A percentile compares a stretch with the other conserved stretches of the same genome.
Conservation (phyloP, 78 protist genomes). For the Cavenderia fasciculata region DNA sequence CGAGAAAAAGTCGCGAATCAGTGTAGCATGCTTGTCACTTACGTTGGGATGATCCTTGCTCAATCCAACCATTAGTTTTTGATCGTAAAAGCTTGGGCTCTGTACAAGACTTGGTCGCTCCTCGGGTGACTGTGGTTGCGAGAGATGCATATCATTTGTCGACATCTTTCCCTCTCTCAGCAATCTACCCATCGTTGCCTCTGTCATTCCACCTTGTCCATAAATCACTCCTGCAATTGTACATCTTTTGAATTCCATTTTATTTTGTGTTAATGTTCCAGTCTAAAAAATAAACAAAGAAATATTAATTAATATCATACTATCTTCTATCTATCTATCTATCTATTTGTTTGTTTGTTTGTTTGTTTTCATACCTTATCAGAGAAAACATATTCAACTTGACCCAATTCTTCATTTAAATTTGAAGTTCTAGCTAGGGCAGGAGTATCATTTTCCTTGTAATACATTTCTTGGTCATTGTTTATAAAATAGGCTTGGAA, state of each 20-base stretch:
- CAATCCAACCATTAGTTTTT: neutral
- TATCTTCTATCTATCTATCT: too few relatives aligned
- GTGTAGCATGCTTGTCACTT: neutral
- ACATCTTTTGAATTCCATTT: constrained; percentile 80
- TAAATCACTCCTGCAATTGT: constrained; percentile 66
- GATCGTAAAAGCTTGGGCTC: neutral
- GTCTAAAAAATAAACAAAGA: constrained; percentile 93
- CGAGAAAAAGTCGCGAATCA: constrained; percentile 11
- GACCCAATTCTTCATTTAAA: constrained; percentile 94
- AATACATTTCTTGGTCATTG: constrained; percentile 82
- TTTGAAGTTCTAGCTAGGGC: constrained; percentile 86
- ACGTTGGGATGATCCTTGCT: neutral
- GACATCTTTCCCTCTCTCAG: neutral
- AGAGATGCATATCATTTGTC: neutral
- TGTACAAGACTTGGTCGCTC: neutral
- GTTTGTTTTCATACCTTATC: too few relatives aligned
- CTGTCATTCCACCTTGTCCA: constrained; percentile 19
- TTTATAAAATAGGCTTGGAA: constrained; percentile 80
- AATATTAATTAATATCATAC: too few relatives aligned
- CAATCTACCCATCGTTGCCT: neutral
- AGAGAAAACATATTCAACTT: constrained; percentile 60
- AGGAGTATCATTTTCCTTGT: constrained; percentile 74
- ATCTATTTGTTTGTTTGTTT: too few relatives aligned
- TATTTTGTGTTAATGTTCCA: constrained; percentile 95
- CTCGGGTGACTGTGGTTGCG: neutral